phyloP scores from a whole-genome alignment of 2,329 filamentous ascomycete species.

The Fusarium equiseti region DNA sequence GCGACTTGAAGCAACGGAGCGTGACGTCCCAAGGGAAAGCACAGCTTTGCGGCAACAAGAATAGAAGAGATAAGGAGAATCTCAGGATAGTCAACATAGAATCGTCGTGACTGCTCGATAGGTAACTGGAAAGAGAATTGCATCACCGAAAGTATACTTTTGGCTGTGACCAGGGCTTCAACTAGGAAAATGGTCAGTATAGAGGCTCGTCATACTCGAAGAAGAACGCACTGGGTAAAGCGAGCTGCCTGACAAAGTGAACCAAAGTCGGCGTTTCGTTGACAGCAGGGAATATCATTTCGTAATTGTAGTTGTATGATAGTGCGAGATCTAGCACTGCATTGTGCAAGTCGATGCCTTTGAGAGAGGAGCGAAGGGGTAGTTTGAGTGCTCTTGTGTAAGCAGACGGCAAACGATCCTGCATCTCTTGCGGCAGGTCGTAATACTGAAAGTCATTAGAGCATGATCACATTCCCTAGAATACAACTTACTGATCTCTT shows the following conservation, averaged over 20 bases:
- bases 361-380: slow-evolving; percentile 55
- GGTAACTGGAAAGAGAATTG: slow-evolving; percentile 68
- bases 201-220: neutral
- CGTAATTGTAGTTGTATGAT: slow-evolving; percentile 75
- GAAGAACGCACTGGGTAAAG: slow-evolving; percentile 73
- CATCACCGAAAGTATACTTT: slow-evolving; percentile 62
- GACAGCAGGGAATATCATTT: slow-evolving; percentile 77
- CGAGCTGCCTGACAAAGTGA: slow-evolving; percentile 76
- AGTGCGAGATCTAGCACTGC: slow-evolving; percentile 71
- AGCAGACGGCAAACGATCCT: slow-evolving; percentile 70
- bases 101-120: slow-evolving; percentile 57
- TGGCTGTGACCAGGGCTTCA: slow-evolving; percentile 58
- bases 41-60: slow-evolving; percentile 81
- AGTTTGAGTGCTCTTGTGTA: slow-evolving; percentile 72
- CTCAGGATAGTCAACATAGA: slow-evolving; percentile 76
- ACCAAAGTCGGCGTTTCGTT: slow-evolving; percentile 78
- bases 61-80: slow-evolving; percentile 77
- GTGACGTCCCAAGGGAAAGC: slow-evolving; percentile 78
- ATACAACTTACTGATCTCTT: slow-evolving; percentile 69
- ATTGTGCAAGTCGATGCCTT: slow-evolving; percentile 72
- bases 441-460: slow-evolving; percentile 57
- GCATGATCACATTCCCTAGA: neutral
- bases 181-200: slow-evolving; percentile 59
- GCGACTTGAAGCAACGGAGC: slow-evolving; percentile 53
- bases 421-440: slow-evolving; percentile 73